Percentiles rank a stretch among this genome's conserved stretches.
Evolutionary conservation across 2,329 filamentous ascomycete species (phyloP).

Genomic region (Bertia moriformis): DNA sequence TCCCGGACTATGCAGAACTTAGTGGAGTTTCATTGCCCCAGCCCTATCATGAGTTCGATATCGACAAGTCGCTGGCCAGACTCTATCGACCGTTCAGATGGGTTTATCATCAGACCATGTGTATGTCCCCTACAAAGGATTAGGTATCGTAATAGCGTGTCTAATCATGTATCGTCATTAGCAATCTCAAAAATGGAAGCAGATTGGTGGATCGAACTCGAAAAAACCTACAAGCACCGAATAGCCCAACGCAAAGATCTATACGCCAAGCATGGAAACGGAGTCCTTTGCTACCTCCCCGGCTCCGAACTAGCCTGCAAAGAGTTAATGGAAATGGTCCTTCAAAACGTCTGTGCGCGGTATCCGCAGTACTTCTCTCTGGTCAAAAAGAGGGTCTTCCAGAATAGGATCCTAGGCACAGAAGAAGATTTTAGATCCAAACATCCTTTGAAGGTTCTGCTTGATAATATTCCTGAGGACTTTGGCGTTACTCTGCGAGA

Average conservation of each 20-base stretch:
- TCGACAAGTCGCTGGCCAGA: conserved; percentile 51
- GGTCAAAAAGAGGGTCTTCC: conserved; percentile 36
- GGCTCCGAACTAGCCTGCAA: conserved; percentile 69
- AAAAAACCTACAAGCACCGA: conserved; percentile 53
- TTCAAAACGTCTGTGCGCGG: conserved; percentile 65
- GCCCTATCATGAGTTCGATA: conserved; percentile 50
- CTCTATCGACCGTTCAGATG: conserved; percentile 74
- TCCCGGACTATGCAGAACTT: conserved; percentile 64
- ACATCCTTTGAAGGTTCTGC: conserved; percentile 53
- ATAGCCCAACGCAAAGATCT: conserved; percentile 56
- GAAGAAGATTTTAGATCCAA: conserved; percentile 43
- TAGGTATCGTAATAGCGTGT: background rate
- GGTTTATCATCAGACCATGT: conserved; percentile 84
- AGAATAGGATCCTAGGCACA: conserved; percentile 55
- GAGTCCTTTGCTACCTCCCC: conserved; percentile 53
- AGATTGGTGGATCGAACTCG: conserved; percentile 83
- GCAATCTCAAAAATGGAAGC: conserved; percentile 65
- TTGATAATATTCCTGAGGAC: conserved; percentile 72
- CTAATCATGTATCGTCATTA: conserved; percentile 20
- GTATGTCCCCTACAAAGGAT: conserved; percentile 48
- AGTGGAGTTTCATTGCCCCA: conserved; percentile 60
- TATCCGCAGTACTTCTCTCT: conserved; percentile 66
- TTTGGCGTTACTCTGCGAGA: conserved; percentile 66
- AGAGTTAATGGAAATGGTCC: conserved; percentile 73
- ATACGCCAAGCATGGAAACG: conserved; percentile 44